Evolutionary conservation across 352 stramenopile species (phyloP).

Genomic region (Phytophthora palmivora): DNA sequence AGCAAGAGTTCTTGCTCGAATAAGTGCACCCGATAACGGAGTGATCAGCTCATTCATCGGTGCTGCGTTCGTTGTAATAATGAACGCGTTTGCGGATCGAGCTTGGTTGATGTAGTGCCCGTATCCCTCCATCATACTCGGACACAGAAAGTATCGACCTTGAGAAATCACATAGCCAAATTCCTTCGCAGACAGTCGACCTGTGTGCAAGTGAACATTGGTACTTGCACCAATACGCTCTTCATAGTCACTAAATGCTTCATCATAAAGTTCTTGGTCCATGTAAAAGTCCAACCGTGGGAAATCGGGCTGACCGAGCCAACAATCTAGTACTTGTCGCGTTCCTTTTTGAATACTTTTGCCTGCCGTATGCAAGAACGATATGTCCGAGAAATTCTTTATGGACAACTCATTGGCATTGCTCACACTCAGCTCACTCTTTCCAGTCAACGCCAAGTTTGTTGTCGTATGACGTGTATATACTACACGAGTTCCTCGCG

Average conservation of each 20-base stretch:
- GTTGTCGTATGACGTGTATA: slow-evolving; percentile 72
- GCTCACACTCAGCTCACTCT: not conserved
- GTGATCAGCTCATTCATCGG: slow-evolving; percentile 69
- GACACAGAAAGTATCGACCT: slow-evolving; percentile 50
- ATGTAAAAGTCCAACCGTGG: slow-evolving; percentile 51
- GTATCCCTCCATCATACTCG: slow-evolving; percentile 57
- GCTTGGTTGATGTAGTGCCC: slow-evolving; percentile 74
- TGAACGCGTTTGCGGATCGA: slow-evolving; percentile 42
- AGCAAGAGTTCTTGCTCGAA: slow-evolving; percentile 22
- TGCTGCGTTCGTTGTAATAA: slow-evolving; percentile 52
- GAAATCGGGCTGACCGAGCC: slow-evolving; percentile 41
- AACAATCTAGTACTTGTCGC: slow-evolving; percentile 50
- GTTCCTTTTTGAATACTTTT: slow-evolving; percentile 60
- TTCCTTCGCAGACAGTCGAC: slow-evolving; percentile 22
- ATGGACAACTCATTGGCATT: not conserved
- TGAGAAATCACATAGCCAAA: slow-evolving; percentile 49
- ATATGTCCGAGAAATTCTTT: slow-evolving; percentile 52
- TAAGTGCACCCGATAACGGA: slow-evolving; percentile 44
- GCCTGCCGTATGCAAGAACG: slow-evolving; percentile 51
- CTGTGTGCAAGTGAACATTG: slow-evolving; percentile 12
- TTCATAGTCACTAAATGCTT: slow-evolving; percentile 15
- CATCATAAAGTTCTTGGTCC: slow-evolving; percentile 41
- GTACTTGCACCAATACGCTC: slow-evolving; percentile 11
- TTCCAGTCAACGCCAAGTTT: slow-evolving; percentile 39
- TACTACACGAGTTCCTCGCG: slow-evolving; percentile 50